Evolutionary conservation across 176 grass and related monocot genomes (phyloP).

Genomic region (Hyparrhenia diplandra): DNA sequence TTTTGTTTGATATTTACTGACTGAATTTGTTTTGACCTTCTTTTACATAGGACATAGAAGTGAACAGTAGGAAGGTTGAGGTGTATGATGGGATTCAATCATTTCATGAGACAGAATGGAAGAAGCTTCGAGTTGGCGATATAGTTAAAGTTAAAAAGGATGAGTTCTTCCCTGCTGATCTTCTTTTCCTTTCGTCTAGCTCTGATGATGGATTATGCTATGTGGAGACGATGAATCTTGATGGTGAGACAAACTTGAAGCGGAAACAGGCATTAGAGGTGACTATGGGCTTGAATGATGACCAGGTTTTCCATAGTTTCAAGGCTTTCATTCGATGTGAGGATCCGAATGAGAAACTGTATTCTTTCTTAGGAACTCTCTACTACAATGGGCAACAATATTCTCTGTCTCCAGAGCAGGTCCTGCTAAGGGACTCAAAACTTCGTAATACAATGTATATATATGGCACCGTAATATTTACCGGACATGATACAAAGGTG

Average conservation of each 20-base stretch:
- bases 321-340: constrained; percentile 79
- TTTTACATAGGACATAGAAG: constrained; percentile 61
- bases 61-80: constrained; percentile 83
- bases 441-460: constrained; percentile 72
- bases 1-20: not conserved
- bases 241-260: constrained; percentile 96
- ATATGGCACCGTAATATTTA: constrained; percentile 82
- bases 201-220: constrained; percentile 84
- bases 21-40: not conserved
- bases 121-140: constrained; percentile 76
- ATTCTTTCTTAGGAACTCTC: constrained; percentile 79
- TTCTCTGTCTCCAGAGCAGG: constrained; percentile 73
- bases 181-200: constrained; percentile 85
- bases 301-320: constrained; percentile 52
- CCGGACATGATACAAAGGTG: constrained; percentile 88
- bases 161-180: constrained; percentile 89
- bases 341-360: constrained; percentile 84
- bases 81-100: constrained; percentile 43
- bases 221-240: constrained; percentile 97
- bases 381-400: constrained; percentile 58
- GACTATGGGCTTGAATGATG: constrained; percentile 50
- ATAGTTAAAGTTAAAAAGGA: constrained; percentile 91
- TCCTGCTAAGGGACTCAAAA: constrained; percentile 84
- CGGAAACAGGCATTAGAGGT: constrained; percentile 71
- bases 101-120: constrained; percentile 73